Evolutionary conservation across 2,329 filamentous ascomycete genomes (phyloP).

Genomic region (Sporothrix inflata): DNA sequence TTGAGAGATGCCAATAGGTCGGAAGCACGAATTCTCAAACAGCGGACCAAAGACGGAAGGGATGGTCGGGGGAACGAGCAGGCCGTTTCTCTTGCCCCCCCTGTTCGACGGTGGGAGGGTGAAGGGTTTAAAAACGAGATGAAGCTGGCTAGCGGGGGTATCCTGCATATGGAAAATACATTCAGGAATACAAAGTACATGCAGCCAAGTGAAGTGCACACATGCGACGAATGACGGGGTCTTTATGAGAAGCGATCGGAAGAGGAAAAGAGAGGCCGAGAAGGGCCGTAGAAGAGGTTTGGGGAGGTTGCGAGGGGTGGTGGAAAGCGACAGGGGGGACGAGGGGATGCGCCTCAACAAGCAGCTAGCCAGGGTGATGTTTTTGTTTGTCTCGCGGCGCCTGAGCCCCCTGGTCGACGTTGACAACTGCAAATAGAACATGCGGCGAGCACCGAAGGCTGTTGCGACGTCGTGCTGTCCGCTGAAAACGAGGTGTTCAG

Average conservation of each 20-base stretch:
- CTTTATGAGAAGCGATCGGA: slow-evolving; percentile 11
- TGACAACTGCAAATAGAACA: background rate
- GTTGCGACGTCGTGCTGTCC: background rate
- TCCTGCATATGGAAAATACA: slow-evolving; percentile 17
- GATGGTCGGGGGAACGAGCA: background rate
- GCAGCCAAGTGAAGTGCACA: background rate
- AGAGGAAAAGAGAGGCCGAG: slow-evolving; percentile 14
- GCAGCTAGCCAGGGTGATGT: slow-evolving; percentile 10
- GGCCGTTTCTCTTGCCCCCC: slow-evolving; percentile 6
- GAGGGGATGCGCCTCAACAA: slow-evolving; percentile 9
- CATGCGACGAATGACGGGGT: slow-evolving; percentile 7
- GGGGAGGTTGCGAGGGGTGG: background rate
- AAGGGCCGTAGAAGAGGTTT: slow-evolving; percentile 6
- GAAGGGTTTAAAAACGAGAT: slow-evolving; percentile 1
- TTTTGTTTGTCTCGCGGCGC: slow-evolving; percentile 7
- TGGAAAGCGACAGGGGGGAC: slow-evolving; percentile 2
- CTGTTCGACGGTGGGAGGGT: slow-evolving; percentile 1
- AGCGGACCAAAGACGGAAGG: slow-evolving; percentile 10
- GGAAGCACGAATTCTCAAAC: slow-evolving; percentile 24
- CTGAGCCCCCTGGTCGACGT: background rate
- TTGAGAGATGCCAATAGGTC: slow-evolving; percentile 3
- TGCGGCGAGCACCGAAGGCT: background rate
- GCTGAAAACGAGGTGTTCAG: background rate
- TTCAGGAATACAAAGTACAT: background rate
- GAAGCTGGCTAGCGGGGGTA: slow-evolving; percentile 8